phyloP scores from a whole-genome alignment of 1,284 basidiomycete genomes.

The Ceratobasidium sp. region DNA sequence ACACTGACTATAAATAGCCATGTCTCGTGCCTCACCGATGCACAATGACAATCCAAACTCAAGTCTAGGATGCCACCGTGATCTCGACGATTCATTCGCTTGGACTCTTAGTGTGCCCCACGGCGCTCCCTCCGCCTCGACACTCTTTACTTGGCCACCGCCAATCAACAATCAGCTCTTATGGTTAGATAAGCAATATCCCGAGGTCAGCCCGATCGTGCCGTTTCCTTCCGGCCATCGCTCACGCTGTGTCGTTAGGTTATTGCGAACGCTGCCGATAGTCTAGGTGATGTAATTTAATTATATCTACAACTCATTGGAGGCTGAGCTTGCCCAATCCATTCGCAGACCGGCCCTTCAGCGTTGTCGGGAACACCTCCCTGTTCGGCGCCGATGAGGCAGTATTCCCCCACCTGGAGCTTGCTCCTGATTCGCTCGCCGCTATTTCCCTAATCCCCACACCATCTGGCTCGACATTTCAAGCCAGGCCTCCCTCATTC shows the following conservation, averaged over 20 bases:
- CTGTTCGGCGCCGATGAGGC: neutral
- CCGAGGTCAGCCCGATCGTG: neutral
- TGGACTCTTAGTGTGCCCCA: neutral
- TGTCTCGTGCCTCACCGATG: neutral
- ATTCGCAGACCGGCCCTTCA: neutral
- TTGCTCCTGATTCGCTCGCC: no score
- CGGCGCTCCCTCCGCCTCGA: neutral
- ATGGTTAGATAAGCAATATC: neutral
- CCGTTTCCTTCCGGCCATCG: neutral
- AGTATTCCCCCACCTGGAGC: no score
- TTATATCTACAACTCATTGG: neutral
- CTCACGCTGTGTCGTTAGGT: neutral
- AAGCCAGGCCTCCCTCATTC: neutral
- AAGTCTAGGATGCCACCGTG: conserved; percentile 1
- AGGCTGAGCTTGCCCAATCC: neutral
- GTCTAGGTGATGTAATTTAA: neutral
- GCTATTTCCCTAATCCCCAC: neutral
- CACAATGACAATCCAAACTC: conserved; percentile 35
- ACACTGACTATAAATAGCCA: conserved; percentile 6
- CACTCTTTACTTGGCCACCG: no score
- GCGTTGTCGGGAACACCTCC: neutral
- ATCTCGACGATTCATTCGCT: neutral
- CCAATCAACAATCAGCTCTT: neutral
- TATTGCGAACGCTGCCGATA: no score
- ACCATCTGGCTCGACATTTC: neutral